A percentile compares a stretch with the other conserved stretches of the same genome.
phyloP scores from a whole-genome alignment of 352 stramenopile genomes.

The Globisporangium nodosum region DNA sequence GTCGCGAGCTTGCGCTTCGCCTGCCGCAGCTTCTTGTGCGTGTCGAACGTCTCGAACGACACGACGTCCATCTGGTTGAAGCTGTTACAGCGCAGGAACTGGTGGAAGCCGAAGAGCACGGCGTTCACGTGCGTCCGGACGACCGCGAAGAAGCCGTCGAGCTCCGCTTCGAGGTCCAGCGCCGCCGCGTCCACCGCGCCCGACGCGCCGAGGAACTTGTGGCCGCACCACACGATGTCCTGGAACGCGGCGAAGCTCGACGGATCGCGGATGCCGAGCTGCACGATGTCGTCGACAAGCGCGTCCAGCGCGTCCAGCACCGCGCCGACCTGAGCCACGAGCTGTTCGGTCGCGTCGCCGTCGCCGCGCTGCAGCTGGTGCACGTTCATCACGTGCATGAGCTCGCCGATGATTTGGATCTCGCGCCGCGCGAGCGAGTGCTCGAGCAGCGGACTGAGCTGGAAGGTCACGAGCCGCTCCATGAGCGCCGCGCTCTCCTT shows the following conservation, averaged over 20 bases:
- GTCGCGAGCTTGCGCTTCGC: conserved; percentile 17
- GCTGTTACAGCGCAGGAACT: conserved; percentile 71
- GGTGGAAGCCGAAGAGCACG: conserved; percentile 69
- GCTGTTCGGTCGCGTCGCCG: neutral
- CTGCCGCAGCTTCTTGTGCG: conserved; percentile 50
- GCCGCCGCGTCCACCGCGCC: conserved; percentile 9
- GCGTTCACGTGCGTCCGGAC: conserved; percentile 62
- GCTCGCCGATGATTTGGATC: conserved; percentile 43
- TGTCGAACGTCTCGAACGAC: conserved; percentile 70
- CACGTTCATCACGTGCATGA: conserved; percentile 58
- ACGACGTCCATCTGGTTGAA: conserved; percentile 76
- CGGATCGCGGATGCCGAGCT: conserved; percentile 51
- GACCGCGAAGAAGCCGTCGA: conserved; percentile 41
- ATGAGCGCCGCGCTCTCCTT: conserved; percentile 62
- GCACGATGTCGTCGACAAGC: conserved; percentile 48
- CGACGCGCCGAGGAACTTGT: conserved; percentile 32
- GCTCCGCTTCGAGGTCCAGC: conserved; percentile 19
- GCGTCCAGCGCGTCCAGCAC: conserved; percentile 41
- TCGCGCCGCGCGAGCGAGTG: conserved; percentile 63
- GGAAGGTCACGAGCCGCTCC: conserved; percentile 66
- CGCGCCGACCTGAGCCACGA: conserved; percentile 21
- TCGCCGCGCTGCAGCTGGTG: conserved; percentile 18
- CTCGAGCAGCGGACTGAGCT: conserved; percentile 73
- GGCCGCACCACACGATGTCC: conserved; percentile 82
- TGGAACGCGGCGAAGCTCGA: conserved; percentile 73